Conservation (phyloP, 1,284 basidiomycete genomes). For the Mycena citricolor region DNA sequence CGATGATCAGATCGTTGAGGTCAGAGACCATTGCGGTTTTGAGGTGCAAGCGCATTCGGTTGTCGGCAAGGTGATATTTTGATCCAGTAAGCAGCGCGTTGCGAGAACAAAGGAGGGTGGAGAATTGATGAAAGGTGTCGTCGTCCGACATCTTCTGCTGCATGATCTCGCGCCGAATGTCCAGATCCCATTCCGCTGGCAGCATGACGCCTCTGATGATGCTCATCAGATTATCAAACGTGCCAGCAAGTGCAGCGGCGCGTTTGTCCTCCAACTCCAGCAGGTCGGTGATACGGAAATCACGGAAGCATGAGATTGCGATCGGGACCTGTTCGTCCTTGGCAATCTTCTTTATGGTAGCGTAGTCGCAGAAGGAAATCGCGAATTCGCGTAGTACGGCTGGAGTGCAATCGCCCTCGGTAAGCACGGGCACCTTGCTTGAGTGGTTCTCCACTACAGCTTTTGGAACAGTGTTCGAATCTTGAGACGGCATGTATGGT, state of each 20-base stretch:
- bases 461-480: too few species aligned
- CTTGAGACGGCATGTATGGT: too few species aligned
- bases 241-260: not conserved
- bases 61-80: not conserved
- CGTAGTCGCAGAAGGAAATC: too few species aligned
- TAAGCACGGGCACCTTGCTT: too few species aligned
- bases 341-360: too few species aligned
- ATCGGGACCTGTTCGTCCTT: too few species aligned
- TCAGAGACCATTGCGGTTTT: constrained; percentile 2
- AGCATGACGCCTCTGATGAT: not conserved
- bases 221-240: not conserved
- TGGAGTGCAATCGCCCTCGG: too few species aligned
- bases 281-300: too few species aligned
- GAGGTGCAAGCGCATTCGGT: not conserved
- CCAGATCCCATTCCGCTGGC: constrained; percentile 1
- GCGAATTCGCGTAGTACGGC: too few species aligned
- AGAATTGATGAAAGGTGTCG: constrained; percentile 1
- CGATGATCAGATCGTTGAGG: constrained; percentile 2
- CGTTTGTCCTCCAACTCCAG: too few species aligned
- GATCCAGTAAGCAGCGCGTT: constrained; percentile 7
- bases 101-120: not conserved
- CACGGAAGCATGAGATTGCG: too few species aligned
- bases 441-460: too few species aligned
- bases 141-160: not conserved
- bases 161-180: not conserved